Evolutionary conservation across 352 stramenopile genomes (phyloP), one percentile per base, ranked within the genome.

Genomic region (Globisporangium irregulare): DNA sequence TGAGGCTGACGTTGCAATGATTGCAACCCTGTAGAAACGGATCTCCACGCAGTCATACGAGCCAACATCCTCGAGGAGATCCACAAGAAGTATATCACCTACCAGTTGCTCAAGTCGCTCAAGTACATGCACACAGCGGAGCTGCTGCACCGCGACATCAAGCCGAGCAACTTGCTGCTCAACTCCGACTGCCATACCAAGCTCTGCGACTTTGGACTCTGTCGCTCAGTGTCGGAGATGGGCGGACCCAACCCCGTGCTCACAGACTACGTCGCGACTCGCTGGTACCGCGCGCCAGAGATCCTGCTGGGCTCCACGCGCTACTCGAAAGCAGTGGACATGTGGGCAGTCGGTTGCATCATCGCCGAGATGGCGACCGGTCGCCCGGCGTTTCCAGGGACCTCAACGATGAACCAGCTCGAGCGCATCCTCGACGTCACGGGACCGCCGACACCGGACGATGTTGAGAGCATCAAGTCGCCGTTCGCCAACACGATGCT

Each of bases 1-100:
- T 43, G 36, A 12, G 36, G 36, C 12, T 43, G 36, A 43, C 36
- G 36, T 43, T 43, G 36, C 36, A 43, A 15, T 43, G 10, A 9
- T 43, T 3, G 15, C 36, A 43, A 43, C 14, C 4, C 38, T 53
- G 41, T 74, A 97, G 93, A 99, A 75, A 98, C 94, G 50, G 96
- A 99, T 76, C 76, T 99, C 43, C 91, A 98, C 80, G 92, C 93
- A 10, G 94, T 98, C 41, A 98, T 99, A 78, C 87, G 94, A 72
- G 93, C 91, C 62, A 95, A 97, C 65, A 98, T 98, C 43, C 74
- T 98, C 41, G 90, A 98, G 72, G 92, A 98, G 60, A 97, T 98
- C 27, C 96, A 99, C 81, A 98, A 98, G 73, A 98, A 98, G 75
- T 99, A 98, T 71, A 97, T 99, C 51, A 95, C 97, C 36, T 99